Base-by-base conservation (phyloP, 202 grass and related monocot species). In the Setaria viridis region DNA sequence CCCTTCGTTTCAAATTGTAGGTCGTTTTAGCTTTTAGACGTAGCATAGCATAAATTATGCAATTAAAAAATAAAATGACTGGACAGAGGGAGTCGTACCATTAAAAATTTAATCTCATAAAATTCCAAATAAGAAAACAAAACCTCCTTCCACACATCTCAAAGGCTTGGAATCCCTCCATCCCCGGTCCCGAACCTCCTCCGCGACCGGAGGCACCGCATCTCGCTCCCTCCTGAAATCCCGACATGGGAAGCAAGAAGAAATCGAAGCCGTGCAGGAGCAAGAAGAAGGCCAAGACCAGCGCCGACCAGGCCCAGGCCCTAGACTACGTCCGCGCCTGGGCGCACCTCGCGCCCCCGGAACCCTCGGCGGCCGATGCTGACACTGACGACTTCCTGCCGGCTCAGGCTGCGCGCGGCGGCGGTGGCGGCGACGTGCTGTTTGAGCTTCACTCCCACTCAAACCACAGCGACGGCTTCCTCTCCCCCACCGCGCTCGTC, bases 381-480 rank as follows among this genome's bases (percentile, higher is more conserved):
- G 71, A 41, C 30, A 79, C 32, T 17, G 84, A 79, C 74, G 87
- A 84, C 54, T 95, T 95, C 89, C 83, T 95, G 82, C 94, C 91
- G 45, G 30, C 56, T 17, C 43, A 72, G 59, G 62, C 67, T 41
- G 15, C 59, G 47, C 76, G 66, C 47, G 17, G 81, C 7, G 79
- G 84, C 67, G 80, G 39, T 41, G 39, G 76, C 3, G 82, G 71
- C 35, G 85, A 69, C 37, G 84, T 95, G 85, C 67, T 91, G 30
- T 95, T 95, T 62, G 95, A 98, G 68, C 81, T 98, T 53, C 95
- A 98, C 87, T 95, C 90, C 11, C 95, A 98, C 87, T 93, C 95
- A 51, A 91, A 85, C 15, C 89, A 88, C 21, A 98, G 95, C 89
- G 92, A 98, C 34, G 95, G 95, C 9, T 95, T 90, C 84, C 83